These are phyloP conservation scores for Curvularia hawaiiensis DNA, from an alignment of 2,329 filamentous ascomycete genomes.

Conservation along the genomic window DNA sequence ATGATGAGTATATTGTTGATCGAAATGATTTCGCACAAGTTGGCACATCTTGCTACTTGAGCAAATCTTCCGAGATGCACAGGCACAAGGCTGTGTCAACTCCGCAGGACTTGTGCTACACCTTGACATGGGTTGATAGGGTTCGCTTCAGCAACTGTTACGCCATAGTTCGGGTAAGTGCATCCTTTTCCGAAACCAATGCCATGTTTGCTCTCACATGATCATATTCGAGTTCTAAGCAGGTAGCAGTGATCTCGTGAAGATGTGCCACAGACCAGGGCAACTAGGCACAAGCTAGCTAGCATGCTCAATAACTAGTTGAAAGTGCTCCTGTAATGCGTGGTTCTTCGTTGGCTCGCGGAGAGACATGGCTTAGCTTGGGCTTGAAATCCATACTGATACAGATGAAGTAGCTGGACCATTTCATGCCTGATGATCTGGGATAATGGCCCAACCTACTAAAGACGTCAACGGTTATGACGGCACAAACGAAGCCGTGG, in stretches of 20 bases:
- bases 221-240: background rate
- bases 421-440: background rate
- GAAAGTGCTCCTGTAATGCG: background rate
- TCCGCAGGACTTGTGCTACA: background rate
- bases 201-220: background rate
- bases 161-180: background rate
- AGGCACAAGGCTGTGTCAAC: background rate
- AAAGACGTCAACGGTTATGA: background rate
- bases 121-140: background rate
- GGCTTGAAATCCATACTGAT: background rate
- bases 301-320: background rate
- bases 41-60: background rate
- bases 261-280: background rate
- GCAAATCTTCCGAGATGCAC: background rate
- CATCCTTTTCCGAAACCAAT: background rate
- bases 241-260: background rate
- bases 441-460: background rate
- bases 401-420: background rate
- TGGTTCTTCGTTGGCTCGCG: background rate
- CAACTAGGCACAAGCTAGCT: background rate
- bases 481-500: background rate
- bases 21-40: too few relatives aligned
- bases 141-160: background rate
- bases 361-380: background rate
- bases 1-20: too few relatives aligned